Percentiles rank a stretch among this genome's conserved stretches.
Conservation (phyloP, 179 eudicot genomes). For the Pouteria campechiana region DNA sequence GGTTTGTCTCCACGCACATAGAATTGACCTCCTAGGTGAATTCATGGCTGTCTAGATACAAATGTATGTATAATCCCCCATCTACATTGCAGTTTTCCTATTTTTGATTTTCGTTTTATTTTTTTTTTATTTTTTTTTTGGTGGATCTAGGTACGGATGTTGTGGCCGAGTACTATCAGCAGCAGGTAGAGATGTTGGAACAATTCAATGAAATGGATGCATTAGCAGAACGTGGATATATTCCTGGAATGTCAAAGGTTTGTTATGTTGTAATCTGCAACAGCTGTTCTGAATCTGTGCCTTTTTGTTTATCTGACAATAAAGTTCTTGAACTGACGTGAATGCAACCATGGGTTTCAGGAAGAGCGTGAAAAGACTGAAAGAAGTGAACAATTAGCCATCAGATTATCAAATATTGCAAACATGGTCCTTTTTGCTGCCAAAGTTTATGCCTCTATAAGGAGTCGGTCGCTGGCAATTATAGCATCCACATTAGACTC, state of each 20-base stretch:
- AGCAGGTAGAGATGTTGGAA: conserved; percentile 77
- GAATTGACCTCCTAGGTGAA: not conserved
- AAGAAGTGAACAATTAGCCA: conserved; percentile 68
- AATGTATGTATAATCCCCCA: too few relatives aligned
- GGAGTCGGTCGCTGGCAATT: conserved; percentile 91
- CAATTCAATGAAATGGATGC: conserved; percentile 88
- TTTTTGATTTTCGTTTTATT: not conserved
- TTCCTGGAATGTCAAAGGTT: conserved; percentile 77
- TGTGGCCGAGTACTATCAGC: conserved; percentile 83
- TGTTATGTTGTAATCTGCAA: not conserved
- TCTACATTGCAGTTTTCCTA: too few relatives aligned
- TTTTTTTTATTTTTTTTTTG: not conserved
- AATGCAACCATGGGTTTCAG: conserved; percentile 25
- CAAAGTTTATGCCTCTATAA: conserved; percentile 72
- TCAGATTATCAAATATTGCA: conserved; percentile 68
- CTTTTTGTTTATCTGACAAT: not conserved
- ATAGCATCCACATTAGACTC: conserved; percentile 95
- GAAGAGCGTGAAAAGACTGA: conserved; percentile 68
- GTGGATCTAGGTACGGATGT: conserved; percentile 52
- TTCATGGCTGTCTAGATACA: not conserved
- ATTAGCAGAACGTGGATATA: conserved; percentile 77
- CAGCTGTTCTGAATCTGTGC: conserved; percentile 3
- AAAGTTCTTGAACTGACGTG: conserved; percentile 1
- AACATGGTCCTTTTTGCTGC: conserved; percentile 80
- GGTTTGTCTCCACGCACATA: too few relatives aligned